Evolutionary conservation across 768 basidiomycete genomes (phyloP), one percentile per base, ranked within the genome.

Genomic region (Strobilomyces echinocephalus): DNA sequence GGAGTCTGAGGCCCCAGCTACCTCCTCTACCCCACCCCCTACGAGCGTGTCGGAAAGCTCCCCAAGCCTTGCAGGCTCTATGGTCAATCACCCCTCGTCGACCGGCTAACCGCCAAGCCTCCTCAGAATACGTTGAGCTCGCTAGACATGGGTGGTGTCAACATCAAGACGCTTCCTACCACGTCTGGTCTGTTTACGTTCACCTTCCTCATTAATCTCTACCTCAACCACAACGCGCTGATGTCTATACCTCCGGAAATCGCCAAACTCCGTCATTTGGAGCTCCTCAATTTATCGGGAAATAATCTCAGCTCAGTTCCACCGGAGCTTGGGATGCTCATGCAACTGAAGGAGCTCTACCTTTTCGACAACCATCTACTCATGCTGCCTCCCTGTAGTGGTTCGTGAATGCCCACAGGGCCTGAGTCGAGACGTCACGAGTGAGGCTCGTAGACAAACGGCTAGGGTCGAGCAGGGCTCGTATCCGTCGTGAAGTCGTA

Each of bases 91-190:
- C 59, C 86, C 88, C 1, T 87, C 90, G 3, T 84, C 88, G 4
- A 87, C 84, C 5, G 86, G 63, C 82, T 82, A 21, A 83, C 82
- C 5, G 78, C 80, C 41, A 80, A 81, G 57, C 82, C 85, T 8
- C 83, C 88, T 43, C 80, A 82, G 65, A 88, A 83, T 70, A 82
- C 81, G 11, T 99, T 95, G 95, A 87, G 73, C 28, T 90, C 91
- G 18, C 75, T 99, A 45, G 97, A 99, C 72, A 91, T 99, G 84
- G 95, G 97, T 50, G 97, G 97, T 14, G 85, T 97, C 60, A 83
- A 84, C 59, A 84, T 99, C 66, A 95, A 95, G 78, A 91, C 88
- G 59, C 78, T 99, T 47, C 90, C 95, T 34, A 73, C 84, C 6
- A 77, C 73, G 8, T 88, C 86, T 43, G 85, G 84, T 26, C 76